Evolutionary conservation across 2,329 filamentous ascomycete species (phyloP).

Genomic region (Penicillium brevicompactum): DNA sequence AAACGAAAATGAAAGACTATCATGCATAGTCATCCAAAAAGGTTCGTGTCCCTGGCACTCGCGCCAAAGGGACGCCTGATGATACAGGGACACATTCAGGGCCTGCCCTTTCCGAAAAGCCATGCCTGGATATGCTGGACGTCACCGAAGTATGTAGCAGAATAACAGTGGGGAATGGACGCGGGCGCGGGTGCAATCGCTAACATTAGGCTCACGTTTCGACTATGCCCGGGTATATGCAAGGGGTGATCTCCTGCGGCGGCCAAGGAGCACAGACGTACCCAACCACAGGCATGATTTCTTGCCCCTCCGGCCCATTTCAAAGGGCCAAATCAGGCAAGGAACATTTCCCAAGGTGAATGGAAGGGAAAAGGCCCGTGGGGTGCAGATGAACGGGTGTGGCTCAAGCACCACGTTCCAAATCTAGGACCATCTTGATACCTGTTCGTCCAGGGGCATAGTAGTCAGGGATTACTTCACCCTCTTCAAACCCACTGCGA

Average conservation of each 20-base stretch:
- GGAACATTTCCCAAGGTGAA: constrained; percentile 12
- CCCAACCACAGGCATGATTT: constrained; percentile 24
- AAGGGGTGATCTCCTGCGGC: constrained; percentile 34
- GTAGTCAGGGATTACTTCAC: constrained; percentile 51
- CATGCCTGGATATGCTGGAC: constrained; percentile 44
- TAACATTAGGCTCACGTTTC: constrained; percentile 31
- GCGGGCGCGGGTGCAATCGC: constrained; percentile 24
- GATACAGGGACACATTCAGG: constrained; percentile 35
- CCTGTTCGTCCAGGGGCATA: constrained; percentile 53
- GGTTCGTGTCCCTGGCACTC: constrained; percentile 25
- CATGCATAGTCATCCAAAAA: constrained; percentile 23
- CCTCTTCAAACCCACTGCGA: constrained; percentile 49
- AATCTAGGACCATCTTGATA: constrained; percentile 45
- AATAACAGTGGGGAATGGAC: constrained; percentile 30
- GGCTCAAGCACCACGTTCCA: constrained; percentile 33
- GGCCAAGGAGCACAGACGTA: constrained; percentile 24
- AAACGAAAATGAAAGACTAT: constrained; percentile 21
- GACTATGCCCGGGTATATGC: constrained; percentile 30
- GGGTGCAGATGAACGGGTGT: constrained; percentile 23
- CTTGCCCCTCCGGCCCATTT: constrained; percentile 22
- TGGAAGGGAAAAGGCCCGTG: constrained; percentile 7
- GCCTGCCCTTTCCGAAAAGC: constrained; percentile 37
- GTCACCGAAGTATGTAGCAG: constrained; percentile 39
- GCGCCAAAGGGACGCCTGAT: constrained; percentile 32
- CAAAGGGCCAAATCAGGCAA: constrained; percentile 21